Conservation (phyloP, 495 filamentous ascomycete genomes). For the Aspergillus kassunensis region DNA sequence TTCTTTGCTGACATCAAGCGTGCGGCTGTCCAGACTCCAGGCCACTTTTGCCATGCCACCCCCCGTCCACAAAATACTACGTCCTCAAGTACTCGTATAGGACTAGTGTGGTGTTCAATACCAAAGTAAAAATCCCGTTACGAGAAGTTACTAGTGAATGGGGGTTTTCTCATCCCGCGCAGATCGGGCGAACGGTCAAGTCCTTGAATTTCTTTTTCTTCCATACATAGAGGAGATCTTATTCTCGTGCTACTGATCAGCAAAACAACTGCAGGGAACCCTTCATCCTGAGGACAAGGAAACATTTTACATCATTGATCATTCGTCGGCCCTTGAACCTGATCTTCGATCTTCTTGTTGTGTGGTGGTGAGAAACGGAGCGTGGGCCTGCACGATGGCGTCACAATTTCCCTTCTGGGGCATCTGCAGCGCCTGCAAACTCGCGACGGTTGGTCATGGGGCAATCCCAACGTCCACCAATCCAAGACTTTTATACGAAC, state of each 20-base stretch:
- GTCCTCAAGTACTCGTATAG: not conserved
- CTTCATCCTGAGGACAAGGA: not conserved
- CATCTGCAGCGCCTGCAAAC: conserved; percentile 18
- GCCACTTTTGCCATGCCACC: too few species aligned
- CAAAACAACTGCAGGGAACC: not conserved
- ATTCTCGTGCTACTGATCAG: too few species aligned
- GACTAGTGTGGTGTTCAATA: conserved; percentile 1
- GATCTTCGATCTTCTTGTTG: conserved; percentile 3
- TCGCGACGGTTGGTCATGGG: conserved; percentile 19
- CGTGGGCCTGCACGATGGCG: conserved; percentile 21
- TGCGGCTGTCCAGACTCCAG: conserved; percentile 18
- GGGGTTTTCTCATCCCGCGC: conserved; percentile 8
- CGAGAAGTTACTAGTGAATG: conserved; percentile 1
- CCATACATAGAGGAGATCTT: not conserved
- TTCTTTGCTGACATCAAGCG: conserved; percentile 7
- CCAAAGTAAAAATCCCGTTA: not conserved
- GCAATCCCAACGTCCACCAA: conserved; percentile 23
- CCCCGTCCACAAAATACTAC: conserved; percentile 3
- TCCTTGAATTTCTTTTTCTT: not conserved
- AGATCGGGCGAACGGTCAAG: not conserved
- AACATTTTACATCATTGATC: conserved; percentile 16
- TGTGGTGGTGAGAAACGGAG: conserved; percentile 10
- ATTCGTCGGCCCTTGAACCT: not conserved
- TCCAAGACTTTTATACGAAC: not conserved
- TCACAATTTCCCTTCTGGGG: conserved; percentile 21